Conservation (phyloP, 495 filamentous ascomycete species). For the Coniosporium apollinis region DNA sequence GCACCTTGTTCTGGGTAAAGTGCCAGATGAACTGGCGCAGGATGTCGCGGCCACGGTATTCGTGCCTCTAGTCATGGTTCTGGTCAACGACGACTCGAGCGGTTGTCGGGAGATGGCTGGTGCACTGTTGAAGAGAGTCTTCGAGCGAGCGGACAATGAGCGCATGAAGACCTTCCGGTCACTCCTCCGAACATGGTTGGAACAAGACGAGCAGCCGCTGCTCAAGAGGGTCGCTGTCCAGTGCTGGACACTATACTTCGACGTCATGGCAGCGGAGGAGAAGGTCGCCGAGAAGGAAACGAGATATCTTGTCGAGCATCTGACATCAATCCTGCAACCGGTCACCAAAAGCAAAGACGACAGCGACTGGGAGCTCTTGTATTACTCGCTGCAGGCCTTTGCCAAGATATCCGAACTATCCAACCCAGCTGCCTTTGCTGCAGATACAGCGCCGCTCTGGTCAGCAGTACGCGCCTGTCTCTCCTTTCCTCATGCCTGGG, state of each 20-base stretch:
- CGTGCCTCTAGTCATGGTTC: slow-evolving; percentile 64
- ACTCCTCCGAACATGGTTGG: slow-evolving; percentile 60
- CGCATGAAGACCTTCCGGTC: slow-evolving; percentile 46
- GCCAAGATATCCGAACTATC: slow-evolving; percentile 50
- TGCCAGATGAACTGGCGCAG: slow-evolving; percentile 61
- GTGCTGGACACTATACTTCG: slow-evolving; percentile 67
- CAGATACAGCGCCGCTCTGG: slow-evolving; percentile 47
- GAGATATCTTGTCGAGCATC: neutral
- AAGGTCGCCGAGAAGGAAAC: slow-evolving; percentile 46
- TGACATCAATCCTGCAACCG: slow-evolving; percentile 27
- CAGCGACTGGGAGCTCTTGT: slow-evolving; percentile 63
- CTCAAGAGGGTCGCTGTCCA: slow-evolving; percentile 60
- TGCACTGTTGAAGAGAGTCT: slow-evolving; percentile 59
- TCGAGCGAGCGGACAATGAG: slow-evolving; percentile 62
- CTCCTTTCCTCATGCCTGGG: slow-evolving; percentile 52
- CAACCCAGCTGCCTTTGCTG: slow-evolving; percentile 41
- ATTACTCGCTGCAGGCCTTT: slow-evolving; percentile 52
- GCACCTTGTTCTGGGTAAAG: slow-evolving; percentile 66
- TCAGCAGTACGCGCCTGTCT: slow-evolving; percentile 42
- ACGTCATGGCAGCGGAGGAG: slow-evolving; percentile 42
- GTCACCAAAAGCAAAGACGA: slow-evolving; percentile 21
- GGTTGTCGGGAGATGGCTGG: slow-evolving; percentile 76
- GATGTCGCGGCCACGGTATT: slow-evolving; percentile 71
- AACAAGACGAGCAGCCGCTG: slow-evolving; percentile 48
- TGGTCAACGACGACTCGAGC: slow-evolving; percentile 73